phyloP scores from a whole-genome alignment of 441 rosid genomes.

The Biscutella auriculata region DNA sequence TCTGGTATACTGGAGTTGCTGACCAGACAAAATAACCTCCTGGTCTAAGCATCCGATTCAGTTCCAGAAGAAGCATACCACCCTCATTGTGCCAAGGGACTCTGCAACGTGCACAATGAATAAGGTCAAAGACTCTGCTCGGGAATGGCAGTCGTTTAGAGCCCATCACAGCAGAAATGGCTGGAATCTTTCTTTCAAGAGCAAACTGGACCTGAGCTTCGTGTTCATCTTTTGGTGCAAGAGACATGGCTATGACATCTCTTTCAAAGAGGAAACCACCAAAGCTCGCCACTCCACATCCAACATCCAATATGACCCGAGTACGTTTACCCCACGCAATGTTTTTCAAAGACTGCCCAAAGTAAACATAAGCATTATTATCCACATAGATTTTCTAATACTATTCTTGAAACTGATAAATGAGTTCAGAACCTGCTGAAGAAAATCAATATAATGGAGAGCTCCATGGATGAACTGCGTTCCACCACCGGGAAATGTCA shows the following conservation, averaged over 20 bases:
- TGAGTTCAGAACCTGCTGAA: conserved; percentile 47
- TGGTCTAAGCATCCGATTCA: conserved; percentile 72
- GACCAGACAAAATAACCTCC: conserved; percentile 96
- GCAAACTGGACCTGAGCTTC: conserved; percentile 95
- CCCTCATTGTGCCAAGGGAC: conserved; percentile 93
- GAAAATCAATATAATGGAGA: conserved; percentile 65
- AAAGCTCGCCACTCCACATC: conserved; percentile 95
- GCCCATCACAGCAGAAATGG: conserved; percentile 91
- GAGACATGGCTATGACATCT: conserved; percentile 84
- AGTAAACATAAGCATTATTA: neutral
- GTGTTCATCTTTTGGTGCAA: conserved; percentile 94
- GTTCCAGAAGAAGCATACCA: conserved; percentile 68
- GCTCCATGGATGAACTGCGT: conserved; percentile 96
- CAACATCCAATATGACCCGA: conserved; percentile 69
- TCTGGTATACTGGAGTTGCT: conserved; percentile 89
- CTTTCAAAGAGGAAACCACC: conserved; percentile 80
- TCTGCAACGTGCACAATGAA: conserved; percentile 89
- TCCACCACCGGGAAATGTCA: conserved; percentile 94
- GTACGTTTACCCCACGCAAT: conserved; percentile 81
- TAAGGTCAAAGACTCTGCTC: conserved; percentile 69
- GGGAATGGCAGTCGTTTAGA: conserved; percentile 77
- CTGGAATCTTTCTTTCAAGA: conserved; percentile 86
- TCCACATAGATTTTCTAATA: neutral
- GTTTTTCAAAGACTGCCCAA: conserved; percentile 45
- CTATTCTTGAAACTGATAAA: neutral